Base-by-base conservation (phyloP, 352 stramenopile species). In the Globisporangium parvum region DNA sequence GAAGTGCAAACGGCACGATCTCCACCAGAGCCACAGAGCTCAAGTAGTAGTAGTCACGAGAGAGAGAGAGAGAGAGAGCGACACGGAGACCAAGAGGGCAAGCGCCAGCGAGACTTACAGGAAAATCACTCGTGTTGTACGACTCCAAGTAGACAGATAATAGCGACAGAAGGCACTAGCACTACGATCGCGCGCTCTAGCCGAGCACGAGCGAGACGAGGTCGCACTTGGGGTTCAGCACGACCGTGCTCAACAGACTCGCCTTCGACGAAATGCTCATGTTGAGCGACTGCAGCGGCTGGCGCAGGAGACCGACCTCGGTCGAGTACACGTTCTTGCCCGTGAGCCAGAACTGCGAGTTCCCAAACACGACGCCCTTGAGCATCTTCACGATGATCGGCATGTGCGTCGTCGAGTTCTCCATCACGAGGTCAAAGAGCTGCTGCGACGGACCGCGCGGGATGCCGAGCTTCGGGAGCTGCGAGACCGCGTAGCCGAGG, bases 401-500 rank as follows among this genome's bases (percentile, higher is more conserved):
- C 21, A 59, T 47, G 15, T 52, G 58, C 11, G 26, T 50, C 47
- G 71, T 57, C 31, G 58, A 64, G 35, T 76, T 68, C 11, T 60
- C 39, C 47, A 88, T 63, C 9, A 69, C 74, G 35, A 75, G 52
- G 55, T 77, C 62, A 52, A 86, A 81, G 24, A 75, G 45, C 66
- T 87, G 75, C 23, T 67, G 51, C 37, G 53, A 75, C 23, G 68
- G 37, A 4, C 80, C 80, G 55, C 80, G 73, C n/a, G 75, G 75
- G 21, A 86, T 50, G 37, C 73, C 73, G 39, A 74, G 48, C 41
- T 74, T 55, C 11, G 73, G 65, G 35, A 75, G 64, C 12, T 60
- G 53, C 47, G 77, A 84, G 35, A 83, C 44, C 1, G 75, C 74
- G 56, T 87, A 85, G 21, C 80, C 80, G 44, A 91, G 57, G 62